Base-by-base conservation (phyloP, 768 basidiomycete genomes). In the Lepiota brunneoincarnata region DNA sequence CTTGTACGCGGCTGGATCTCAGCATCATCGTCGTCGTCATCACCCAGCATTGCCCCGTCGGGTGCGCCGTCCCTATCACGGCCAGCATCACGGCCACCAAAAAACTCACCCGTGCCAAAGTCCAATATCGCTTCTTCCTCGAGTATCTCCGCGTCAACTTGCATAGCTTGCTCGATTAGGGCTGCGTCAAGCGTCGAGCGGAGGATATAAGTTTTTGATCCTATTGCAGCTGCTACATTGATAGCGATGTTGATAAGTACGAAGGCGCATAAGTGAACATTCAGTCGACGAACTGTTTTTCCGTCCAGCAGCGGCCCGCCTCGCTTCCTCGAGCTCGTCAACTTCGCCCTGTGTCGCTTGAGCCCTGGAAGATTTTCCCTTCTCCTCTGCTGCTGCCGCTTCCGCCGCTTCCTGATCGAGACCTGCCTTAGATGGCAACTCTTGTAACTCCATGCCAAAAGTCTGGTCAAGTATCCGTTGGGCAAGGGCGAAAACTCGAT, bases 361-460 rank as follows among this genome's bases (percentile, higher is more conserved):
- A 6, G 52, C 35, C 34, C 45, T 34, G 4, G 41, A 23, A 28
- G 41, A 48, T 34, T 54, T 54, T n/a, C 43, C 50, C n/a, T 51
- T 47, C 37, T 46, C 53, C n/a, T 38, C 44, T 5, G 54, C 49
- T n/a, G 51, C 47, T n/a, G 63, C 67, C 15, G 63, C 61, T 31
- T 63, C 70, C 31, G 58, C 64, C 1, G 67, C 68, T 12, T 77
- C 76, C 23, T 76, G 73, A 10, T 82, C 82, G 3, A 81, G 66
- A 49, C 73, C 82, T 28, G 77, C 82, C 20, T 85, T 81, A 0
- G 82, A 72, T 42, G 83, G 81, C 4, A 97, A 78, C 64, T 92
- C 89, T 23, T 87, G 83, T 6, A 97, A 77, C 61, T 96, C 91
- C 83, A 94, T 84, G 2, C 89, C 92, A 59, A 96, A 88, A 0